Evolutionary conservation across 306 rosid species (phyloP), one percentile per base, ranked within the genome.

Genomic region (Inga leiocalycina): DNA sequence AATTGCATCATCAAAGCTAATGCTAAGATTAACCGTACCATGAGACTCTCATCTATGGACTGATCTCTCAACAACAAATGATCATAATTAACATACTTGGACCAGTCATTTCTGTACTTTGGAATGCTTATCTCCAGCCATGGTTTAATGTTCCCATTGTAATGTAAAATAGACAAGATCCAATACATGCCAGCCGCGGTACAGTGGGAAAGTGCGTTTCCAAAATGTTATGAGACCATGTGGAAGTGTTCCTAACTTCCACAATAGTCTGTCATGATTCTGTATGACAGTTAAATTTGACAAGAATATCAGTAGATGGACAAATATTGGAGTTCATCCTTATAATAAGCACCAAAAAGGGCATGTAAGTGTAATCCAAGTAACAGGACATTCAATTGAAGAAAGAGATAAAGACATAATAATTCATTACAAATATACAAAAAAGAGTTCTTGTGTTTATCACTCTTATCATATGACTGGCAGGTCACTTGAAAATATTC

Each of bases 101-200:
- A 57, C 98, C 98, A 95, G 80, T 88, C 87, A 86, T 79, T 65
- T 45, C 95, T 87, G 74, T 90, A 95, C 88, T 90, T 93, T 81
- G 98, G 91, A 76, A 95, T 90, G 86, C 97, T 92, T 81, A 93
- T 93, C 92, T 95, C 98, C 69, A 95, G 93, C 98, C 98, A 95
- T 8, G 98, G 98, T 87, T 95, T 95, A 97, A 95, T 46, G 95
- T 95, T 95, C 52, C 98, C 98, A 13, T 95, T 95, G 81, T 91
- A 95, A 88, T 95, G 98, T 71, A 93, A 45, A 70, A 93, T 93
- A 91, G 75, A 97, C 98, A 46, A 95, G 95, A 77, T 97, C 98
- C 83, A 95, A 80, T 61, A 93, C 91, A 62, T 95, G 98, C 97
- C 98, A 95, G 7, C 86, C 83, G 56, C 89, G 89, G 79, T 90